Conservation (phyloP, 2,329 filamentous ascomycete genomes). For the Bipolaris oryzae region DNA sequence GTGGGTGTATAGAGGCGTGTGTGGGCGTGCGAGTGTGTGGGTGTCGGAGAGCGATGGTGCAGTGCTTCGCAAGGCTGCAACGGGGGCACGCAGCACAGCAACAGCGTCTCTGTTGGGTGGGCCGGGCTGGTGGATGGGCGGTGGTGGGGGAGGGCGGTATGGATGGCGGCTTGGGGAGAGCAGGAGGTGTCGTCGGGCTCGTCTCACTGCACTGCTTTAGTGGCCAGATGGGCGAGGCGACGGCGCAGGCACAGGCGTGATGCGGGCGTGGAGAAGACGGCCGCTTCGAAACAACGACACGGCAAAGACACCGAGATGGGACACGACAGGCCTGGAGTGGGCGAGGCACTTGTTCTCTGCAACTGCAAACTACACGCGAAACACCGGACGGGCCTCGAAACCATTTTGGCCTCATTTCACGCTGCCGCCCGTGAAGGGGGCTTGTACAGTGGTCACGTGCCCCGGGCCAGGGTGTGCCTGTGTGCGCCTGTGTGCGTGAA, state of each 20-base stretch:
- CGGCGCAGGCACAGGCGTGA: conserved; percentile 29
- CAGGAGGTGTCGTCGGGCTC: conserved; percentile 34
- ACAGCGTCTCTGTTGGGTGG: conserved; percentile 20
- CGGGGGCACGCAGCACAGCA: conserved; percentile 15
- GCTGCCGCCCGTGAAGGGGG: conserved; percentile 15
- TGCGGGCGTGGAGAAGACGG: conserved; percentile 14
- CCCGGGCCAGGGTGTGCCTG: background rate
- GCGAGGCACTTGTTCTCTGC: background rate
- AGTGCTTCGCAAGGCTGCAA: conserved; percentile 19
- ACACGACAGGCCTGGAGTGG: conserved; percentile 7
- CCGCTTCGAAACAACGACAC: conserved; percentile 4
- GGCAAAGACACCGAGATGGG: background rate
- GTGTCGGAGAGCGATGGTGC: conserved; percentile 33
- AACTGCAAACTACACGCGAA: conserved; percentile 1
- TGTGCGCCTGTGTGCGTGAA: too few species aligned
- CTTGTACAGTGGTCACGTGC: conserved; percentile 22
- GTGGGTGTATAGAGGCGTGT: background rate
- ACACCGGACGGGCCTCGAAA: background rate
- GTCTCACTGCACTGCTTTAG: conserved; percentile 34
- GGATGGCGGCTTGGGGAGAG: conserved; percentile 32
- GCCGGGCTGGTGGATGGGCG: conserved; percentile 27
- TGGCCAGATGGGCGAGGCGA: conserved; percentile 29
- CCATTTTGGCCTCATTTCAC: conserved; percentile 24
- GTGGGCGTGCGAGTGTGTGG: conserved; percentile 36
- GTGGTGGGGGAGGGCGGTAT: conserved; percentile 28